A percentile compares a stretch with the other conserved stretches of the same genome.
These are phyloP conservation scores for Linum usitatissimum DNA, from an alignment of 345 rosid genomes.

Conservation along the genomic window DNA sequence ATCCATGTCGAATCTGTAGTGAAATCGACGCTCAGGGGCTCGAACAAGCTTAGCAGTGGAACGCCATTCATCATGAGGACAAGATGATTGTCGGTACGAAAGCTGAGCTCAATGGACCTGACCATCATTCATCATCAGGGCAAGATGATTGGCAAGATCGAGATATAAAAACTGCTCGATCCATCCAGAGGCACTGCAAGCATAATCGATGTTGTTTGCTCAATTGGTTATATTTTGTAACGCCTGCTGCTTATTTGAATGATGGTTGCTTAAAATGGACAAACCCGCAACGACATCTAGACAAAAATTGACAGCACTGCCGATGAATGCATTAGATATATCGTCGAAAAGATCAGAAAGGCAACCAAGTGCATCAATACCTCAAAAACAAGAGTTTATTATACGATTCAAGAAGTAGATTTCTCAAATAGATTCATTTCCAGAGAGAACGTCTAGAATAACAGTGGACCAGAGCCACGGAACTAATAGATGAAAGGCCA, in stretches of 20 bases:
- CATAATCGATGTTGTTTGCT: no score
- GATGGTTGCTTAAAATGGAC: no score
- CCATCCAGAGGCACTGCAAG: no score
- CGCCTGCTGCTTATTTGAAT: no score
- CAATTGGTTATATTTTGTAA: no score
- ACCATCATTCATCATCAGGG: slow-evolving; percentile 73
- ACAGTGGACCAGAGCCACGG: not conserved
- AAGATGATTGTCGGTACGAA: slow-evolving; percentile 71
- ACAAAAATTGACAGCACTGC: no score
- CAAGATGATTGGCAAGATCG: slow-evolving; percentile 95
- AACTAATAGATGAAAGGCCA: not conserved
- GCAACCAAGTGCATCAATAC: not conserved
- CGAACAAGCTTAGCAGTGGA: slow-evolving; percentile 68
- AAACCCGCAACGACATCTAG: no score
- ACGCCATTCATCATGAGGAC: slow-evolving; percentile 85
- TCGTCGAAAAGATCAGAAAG: not conserved
- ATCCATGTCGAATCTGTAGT: slow-evolving; percentile 80
- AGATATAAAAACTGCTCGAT: no score
- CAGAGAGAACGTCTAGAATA: not conserved
- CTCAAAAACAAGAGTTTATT: not conserved
- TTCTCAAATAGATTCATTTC: not conserved
- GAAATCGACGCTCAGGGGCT: slow-evolving; percentile 69
- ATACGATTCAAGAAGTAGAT: not conserved
- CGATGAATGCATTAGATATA: not conserved
- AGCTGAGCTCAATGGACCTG: slow-evolving; percentile 76